Conservation (phyloP, 176 grass and related monocot species). For the Alloteropsis semialata region DNA sequence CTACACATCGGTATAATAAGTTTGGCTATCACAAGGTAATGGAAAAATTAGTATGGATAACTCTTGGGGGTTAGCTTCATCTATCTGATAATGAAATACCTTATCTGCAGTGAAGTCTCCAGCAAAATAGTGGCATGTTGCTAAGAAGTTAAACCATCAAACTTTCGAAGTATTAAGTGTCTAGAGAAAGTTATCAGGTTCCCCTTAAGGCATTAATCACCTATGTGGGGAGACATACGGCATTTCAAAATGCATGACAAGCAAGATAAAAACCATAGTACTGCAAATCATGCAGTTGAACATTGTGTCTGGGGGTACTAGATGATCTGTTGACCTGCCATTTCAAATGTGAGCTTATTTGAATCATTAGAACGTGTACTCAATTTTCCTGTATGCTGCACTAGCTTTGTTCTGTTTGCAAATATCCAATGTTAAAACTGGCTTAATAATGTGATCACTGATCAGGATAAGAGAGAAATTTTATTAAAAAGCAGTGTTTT, state of each 20-base stretch:
- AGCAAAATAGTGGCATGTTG: neutral
- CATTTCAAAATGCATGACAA: neutral
- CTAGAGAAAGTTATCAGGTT: neutral
- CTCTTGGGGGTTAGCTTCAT: neutral
- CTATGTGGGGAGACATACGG: neutral
- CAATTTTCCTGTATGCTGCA: neutral
- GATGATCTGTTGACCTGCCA: neutral
- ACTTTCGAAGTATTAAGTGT: neutral
- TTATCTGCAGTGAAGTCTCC: neutral
- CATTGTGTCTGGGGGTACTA: neutral
- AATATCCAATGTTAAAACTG: neutral
- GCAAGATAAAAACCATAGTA: neutral
- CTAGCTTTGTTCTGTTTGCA: neutral
- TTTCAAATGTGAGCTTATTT: slow-evolving; percentile 1
- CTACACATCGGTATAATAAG: neutral
- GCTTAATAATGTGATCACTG: neutral
- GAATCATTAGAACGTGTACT: neutral
- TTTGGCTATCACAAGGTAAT: neutral
- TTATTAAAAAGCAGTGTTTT: neutral
- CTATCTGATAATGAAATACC: neutral
- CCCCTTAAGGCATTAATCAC: neutral
- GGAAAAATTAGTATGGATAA: neutral
- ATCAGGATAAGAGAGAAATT: neutral
- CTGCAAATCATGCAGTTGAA: neutral
- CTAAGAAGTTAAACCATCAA: neutral